phyloP scores from a whole-genome alignment of 345 rosid genomes.

The Dipteronia sinensis region DNA sequence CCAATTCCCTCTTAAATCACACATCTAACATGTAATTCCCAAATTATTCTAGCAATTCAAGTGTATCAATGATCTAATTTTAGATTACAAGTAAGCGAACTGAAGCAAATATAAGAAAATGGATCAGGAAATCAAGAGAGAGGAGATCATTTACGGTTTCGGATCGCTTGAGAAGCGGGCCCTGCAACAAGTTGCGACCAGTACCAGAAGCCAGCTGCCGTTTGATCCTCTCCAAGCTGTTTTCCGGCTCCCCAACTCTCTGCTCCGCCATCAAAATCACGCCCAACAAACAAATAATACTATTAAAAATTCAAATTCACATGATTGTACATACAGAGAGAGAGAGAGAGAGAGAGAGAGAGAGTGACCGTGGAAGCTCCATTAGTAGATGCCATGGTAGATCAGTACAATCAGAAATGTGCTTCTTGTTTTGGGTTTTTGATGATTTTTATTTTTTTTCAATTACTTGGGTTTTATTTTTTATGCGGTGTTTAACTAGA shows the following conservation, averaged over 20 bases:
- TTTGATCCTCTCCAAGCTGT: conserved; percentile 95
- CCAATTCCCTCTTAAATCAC: neutral
- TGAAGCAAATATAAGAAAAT: neutral
- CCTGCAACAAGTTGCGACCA: conserved; percentile 84
- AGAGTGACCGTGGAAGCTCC: conserved; percentile 79
- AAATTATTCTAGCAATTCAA: neutral
- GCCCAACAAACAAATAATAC: conserved; percentile 6
- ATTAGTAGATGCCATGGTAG: conserved; percentile 77
- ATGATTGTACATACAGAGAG: neutral
- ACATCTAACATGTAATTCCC: neutral
- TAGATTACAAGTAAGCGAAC: neutral
- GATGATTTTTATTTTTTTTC: neutral
- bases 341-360: conserved; percentile 14
- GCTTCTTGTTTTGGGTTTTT: neutral
- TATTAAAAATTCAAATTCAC: conserved; percentile 1
- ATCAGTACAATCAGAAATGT: conserved; percentile 28
- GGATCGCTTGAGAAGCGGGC: conserved; percentile 98
- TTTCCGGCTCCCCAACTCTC: conserved; percentile 60
- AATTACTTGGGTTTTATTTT: neutral
- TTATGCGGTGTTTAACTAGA: neutral
- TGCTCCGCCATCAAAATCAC: conserved; percentile 31
- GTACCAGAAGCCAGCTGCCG: conserved; percentile 95
- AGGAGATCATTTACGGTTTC: conserved; percentile 67
- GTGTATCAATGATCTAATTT: neutral
- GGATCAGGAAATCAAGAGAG: conserved; percentile 12